Evolutionary conservation across 2,329 filamentous ascomycete species (phyloP).

Genomic region (Arachnopeziza araneosa): DNA sequence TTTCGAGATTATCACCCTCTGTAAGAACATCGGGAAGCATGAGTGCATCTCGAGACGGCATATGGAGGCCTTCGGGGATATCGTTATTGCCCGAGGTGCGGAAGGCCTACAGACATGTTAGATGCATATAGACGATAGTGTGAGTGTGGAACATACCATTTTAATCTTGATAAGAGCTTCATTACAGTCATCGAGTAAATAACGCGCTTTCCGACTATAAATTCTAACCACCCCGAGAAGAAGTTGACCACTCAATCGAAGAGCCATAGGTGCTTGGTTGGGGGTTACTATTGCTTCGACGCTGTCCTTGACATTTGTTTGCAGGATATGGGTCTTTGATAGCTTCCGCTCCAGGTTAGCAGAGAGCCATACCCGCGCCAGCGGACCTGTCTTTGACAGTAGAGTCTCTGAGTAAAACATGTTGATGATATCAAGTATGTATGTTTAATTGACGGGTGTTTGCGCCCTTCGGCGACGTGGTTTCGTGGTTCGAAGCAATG

Average conservation of each 20-base stretch:
- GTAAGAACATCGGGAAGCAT: constrained; percentile 90
- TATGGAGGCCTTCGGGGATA: constrained; percentile 74
- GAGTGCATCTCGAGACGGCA: constrained; percentile 78
- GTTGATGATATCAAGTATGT: constrained; percentile 27
- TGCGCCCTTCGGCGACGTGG: constrained; percentile 19
- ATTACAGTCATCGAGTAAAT: constrained; percentile 94
- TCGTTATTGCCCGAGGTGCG: constrained; percentile 93
- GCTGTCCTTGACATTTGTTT: constrained; percentile 91
- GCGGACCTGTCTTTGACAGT: constrained; percentile 90
- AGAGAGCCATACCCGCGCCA: constrained; percentile 97
- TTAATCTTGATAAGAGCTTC: constrained; percentile 98
- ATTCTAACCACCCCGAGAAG: constrained; percentile 94
- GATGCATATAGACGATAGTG: background rate
- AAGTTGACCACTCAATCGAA: constrained; percentile 89
- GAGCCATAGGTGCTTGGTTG: constrained; percentile 87
- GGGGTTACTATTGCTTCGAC: constrained; percentile 93
- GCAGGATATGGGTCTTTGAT: constrained; percentile 91
- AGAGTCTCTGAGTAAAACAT: constrained; percentile 99
- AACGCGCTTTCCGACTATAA: constrained; percentile 94
- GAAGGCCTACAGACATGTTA: constrained; percentile 62
- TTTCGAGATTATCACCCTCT: constrained; percentile 73
- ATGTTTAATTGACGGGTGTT: constrained; percentile 9
- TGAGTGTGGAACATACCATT: constrained; percentile 61
- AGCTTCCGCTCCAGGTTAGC: constrained; percentile 98
- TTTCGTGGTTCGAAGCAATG: constrained; percentile 12